Conservation (phyloP, 768 basidiomycete species). For the Piloderma croceum region DNA sequence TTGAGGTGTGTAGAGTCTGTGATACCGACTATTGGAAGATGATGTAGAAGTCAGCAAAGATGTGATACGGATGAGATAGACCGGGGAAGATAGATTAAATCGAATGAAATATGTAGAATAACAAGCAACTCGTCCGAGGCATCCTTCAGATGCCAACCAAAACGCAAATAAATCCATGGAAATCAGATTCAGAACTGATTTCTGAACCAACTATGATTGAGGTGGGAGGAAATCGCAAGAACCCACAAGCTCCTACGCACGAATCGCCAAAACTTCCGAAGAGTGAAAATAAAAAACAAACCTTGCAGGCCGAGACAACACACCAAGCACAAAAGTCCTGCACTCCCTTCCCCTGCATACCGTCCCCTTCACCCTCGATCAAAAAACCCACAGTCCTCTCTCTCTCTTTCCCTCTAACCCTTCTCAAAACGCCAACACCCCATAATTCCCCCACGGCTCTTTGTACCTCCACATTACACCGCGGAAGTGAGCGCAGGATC, state of each 20-base stretch:
- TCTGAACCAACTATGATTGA: too few species aligned
- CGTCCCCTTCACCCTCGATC: slow-evolving; percentile 41
- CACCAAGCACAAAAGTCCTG: slow-evolving; percentile 71
- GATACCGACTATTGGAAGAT: slow-evolving; percentile 58
- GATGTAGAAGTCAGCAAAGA: slow-evolving; percentile 6
- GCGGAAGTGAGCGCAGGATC: slow-evolving; percentile 45
- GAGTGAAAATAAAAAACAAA: slow-evolving; percentile 21
- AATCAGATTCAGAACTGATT: not conserved
- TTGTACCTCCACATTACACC: slow-evolving; percentile 67
- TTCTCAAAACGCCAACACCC: slow-evolving; percentile 73
- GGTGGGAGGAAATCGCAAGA: too few species aligned
- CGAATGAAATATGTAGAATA: too few species aligned
- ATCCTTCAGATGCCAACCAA: too few species aligned
- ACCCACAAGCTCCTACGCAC: too few species aligned
- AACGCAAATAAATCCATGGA: too few species aligned
- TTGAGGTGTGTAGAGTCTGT: slow-evolving; percentile 73
- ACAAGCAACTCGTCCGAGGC: too few species aligned
- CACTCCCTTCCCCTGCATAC: too few species aligned
- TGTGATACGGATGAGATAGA: not conserved
- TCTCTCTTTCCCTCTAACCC: slow-evolving; percentile 45
- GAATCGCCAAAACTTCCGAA: too few species aligned
- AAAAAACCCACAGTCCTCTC: slow-evolving; percentile 54
- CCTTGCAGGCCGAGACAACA: slow-evolving; percentile 76
- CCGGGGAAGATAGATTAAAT: too few species aligned
- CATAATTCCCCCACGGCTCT: slow-evolving; percentile 82